These are phyloP conservation scores for Balakata baccata DNA, from an alignment of 345 rosid species.

Conservation along the genomic window DNA sequence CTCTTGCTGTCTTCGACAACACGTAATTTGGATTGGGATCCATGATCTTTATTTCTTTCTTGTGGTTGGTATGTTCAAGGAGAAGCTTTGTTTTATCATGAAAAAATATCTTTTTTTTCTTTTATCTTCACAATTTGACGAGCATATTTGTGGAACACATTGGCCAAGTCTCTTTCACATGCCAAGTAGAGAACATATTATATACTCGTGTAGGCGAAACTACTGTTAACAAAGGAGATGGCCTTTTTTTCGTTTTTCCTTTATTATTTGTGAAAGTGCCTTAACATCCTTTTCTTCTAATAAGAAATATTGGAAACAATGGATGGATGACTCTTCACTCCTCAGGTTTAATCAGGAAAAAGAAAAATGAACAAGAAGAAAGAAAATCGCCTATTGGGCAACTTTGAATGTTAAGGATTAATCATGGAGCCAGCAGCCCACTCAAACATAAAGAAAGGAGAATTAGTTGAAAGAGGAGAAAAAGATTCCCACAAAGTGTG, in stretches of 20 bases:
- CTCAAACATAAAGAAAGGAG: neutral
- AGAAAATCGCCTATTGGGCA: neutral
- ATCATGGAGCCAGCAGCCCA: neutral
- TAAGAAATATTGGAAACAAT: neutral
- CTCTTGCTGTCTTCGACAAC: neutral
- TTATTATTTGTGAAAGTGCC: too few species aligned
- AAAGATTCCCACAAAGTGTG: neutral
- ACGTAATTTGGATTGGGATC: neutral
- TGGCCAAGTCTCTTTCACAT: neutral
- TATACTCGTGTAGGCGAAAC: neutral
- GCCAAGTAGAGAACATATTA: neutral
- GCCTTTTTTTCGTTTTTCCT: too few species aligned
- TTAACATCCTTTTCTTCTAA: too few species aligned
- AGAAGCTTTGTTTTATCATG: neutral
- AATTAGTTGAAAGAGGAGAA: neutral
- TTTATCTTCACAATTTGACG: neutral
- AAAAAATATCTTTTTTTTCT: neutral
- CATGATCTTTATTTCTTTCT: neutral
- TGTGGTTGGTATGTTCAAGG: neutral
- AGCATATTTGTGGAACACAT: neutral
- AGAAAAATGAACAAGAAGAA: neutral
- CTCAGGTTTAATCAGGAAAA: neutral
- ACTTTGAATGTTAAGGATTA: slow-evolving; percentile 4
- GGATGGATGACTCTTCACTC: too few species aligned
- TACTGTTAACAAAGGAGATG: too few species aligned